These are phyloP conservation scores for Acanthamoeba lenticulata DNA, from an alignment of 208 protist genomes.

Conservation along the genomic window DNA sequence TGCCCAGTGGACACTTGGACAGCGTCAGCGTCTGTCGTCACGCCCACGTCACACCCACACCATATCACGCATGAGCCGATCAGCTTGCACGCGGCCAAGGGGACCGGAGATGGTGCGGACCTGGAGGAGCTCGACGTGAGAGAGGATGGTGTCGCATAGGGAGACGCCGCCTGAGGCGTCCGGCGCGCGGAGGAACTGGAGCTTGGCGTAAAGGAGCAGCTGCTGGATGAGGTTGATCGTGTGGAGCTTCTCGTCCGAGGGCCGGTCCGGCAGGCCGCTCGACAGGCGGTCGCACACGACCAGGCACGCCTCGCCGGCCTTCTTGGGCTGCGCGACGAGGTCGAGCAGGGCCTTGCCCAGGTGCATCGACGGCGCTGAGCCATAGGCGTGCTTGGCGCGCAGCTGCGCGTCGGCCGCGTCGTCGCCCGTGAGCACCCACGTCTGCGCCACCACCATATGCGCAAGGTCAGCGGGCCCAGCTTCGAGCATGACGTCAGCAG, in stretches of 20 bases:
- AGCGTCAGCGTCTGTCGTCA: slow-evolving; percentile 11
- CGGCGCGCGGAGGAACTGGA: background rate
- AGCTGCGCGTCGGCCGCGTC: background rate
- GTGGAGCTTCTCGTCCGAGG: slow-evolving; percentile 65
- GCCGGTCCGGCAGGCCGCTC: background rate
- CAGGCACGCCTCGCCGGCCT: slow-evolving; percentile 65
- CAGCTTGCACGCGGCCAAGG: too few species aligned
- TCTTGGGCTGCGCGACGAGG: background rate
- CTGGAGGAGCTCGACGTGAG: slow-evolving; percentile 75
- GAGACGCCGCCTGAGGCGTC: slow-evolving; percentile 60
- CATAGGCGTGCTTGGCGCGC: background rate
- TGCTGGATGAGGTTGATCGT: slow-evolving; percentile 78
- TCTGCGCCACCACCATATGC: too few species aligned
- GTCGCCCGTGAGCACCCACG: slow-evolving; percentile 28
- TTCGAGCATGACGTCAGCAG: too few species aligned
- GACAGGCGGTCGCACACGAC: slow-evolving; percentile 51
- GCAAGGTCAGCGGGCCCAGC: too few species aligned
- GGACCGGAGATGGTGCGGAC: slow-evolving; percentile 55
- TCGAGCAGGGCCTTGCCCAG: slow-evolving; percentile 31
- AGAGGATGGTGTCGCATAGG: slow-evolving; percentile 74
- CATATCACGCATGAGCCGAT: too few species aligned
- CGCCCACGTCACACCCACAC: too few species aligned
- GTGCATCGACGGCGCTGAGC: slow-evolving; percentile 2
- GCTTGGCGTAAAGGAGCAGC: slow-evolving; percentile 75
- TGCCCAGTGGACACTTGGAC: slow-evolving; percentile 32